Evolutionary conservation across 441 rosid species (phyloP).

Genomic region (Populus trichocarpa): DNA sequence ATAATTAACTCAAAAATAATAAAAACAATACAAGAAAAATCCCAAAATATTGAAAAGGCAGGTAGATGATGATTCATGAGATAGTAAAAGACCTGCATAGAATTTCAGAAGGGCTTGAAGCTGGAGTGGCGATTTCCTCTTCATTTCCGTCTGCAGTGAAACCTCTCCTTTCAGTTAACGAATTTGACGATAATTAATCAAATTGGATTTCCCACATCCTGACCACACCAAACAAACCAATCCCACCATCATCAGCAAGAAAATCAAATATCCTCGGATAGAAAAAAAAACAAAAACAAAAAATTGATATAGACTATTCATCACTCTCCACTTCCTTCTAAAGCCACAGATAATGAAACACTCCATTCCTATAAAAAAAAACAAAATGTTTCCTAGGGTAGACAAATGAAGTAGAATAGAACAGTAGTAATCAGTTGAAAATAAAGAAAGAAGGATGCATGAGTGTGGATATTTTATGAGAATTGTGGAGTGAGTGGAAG

Average conservation of each 20-base stretch:
- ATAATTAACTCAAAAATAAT: neutral
- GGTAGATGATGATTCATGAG: neutral
- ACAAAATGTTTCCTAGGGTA: neutral
- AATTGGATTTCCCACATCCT: conserved; percentile 22
- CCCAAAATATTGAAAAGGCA: neutral
- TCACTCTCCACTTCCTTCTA: neutral
- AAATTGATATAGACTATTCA: neutral
- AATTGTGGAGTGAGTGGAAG: neutral
- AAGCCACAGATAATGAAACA: neutral
- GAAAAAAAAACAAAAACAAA: neutral
- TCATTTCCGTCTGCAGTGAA: conserved; percentile 32
- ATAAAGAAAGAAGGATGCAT: neutral
- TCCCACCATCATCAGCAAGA: neutral
- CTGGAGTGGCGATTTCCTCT: conserved; percentile 70
- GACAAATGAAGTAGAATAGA: neutral
- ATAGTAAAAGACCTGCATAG: conserved; percentile 47
- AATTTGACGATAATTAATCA: conserved; percentile 2
- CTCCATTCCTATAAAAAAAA: neutral
- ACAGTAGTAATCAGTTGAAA: neutral
- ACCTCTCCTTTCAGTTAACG: conserved; percentile 13
- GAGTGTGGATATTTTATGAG: neutral
- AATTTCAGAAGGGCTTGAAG: conserved; percentile 62
- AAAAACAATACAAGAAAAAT: too few species aligned
- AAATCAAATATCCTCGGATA: neutral
- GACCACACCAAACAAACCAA: conserved; percentile 11